Conservation (phyloP, 345 rosid genomes). For the Angophora floribunda region DNA sequence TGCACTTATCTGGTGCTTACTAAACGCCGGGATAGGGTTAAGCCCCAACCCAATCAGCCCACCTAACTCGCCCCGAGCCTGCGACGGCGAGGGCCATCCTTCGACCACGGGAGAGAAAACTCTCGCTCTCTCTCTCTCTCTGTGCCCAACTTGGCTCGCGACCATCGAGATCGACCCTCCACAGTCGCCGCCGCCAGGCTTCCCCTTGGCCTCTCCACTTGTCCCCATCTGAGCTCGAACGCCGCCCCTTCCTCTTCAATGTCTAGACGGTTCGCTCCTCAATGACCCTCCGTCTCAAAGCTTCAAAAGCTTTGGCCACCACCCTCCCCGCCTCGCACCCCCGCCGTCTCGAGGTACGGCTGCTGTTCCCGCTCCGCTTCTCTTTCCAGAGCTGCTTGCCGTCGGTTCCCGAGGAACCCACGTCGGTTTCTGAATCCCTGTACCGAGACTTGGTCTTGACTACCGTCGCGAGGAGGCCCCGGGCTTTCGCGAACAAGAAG, state of each 20-base stretch:
- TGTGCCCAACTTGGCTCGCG: not conserved
- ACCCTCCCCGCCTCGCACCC: not conserved
- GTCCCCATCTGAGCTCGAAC: not conserved
- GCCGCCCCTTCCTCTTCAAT: not conserved
- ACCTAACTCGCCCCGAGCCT: not conserved
- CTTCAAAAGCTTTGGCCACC: conserved; percentile 39
- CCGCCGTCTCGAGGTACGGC: conserved; percentile 18
- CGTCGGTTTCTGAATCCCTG: not conserved
- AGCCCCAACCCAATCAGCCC: not conserved
- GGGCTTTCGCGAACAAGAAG: conserved; percentile 19
- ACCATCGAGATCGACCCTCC: not conserved
- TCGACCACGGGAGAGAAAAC: not conserved
- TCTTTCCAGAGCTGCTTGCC: conserved; percentile 8
- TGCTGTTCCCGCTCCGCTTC: conserved; percentile 8
- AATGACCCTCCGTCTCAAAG: conserved; percentile 56
- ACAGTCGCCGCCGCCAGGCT: not conserved
- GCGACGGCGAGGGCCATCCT: not conserved
- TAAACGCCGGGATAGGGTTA: not conserved
- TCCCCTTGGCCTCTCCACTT: not conserved
- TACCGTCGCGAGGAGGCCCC: conserved; percentile 18
- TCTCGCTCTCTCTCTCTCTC: not conserved
- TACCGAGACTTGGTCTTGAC: conserved; percentile 38
- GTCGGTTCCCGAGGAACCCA: conserved; percentile 2
- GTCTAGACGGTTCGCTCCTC: conserved; percentile 9
- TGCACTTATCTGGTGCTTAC: not conserved